Percentiles rank a stretch among this genome's conserved stretches.
Conservation (phyloP, 2,329 filamentous ascomycete genomes). For the Epichloe coenophiala region DNA sequence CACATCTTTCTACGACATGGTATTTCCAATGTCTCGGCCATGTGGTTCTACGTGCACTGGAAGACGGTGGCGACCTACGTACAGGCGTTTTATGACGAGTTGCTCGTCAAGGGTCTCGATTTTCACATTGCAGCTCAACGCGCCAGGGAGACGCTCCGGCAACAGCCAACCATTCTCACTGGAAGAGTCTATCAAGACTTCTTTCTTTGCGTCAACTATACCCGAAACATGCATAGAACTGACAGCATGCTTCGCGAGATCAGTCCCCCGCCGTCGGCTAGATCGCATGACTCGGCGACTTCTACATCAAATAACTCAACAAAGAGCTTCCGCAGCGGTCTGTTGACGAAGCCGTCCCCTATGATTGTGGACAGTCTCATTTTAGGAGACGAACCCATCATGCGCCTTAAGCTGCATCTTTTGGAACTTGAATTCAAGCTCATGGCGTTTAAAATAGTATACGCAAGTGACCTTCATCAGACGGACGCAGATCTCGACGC, state of each 20-base stretch:
- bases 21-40: conserved; percentile 15
- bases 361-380: conserved; percentile 11
- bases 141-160: conserved; percentile 14
- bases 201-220: conserved; percentile 19
- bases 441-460: conserved; percentile 14
- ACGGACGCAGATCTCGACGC: conserved; percentile 8
- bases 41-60: conserved; percentile 19
- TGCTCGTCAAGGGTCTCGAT: conserved; percentile 13
- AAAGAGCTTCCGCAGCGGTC: conserved; percentile 9
- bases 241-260: conserved; percentile 8
- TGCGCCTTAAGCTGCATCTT: conserved; percentile 15
- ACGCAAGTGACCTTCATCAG: conserved; percentile 15
- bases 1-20: conserved; percentile 16
- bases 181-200: conserved; percentile 13
- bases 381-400: conserved; percentile 12
- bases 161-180: conserved; percentile 10
- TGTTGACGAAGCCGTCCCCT: conserved; percentile 10
- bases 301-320: conserved; percentile 11
- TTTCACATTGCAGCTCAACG: conserved; percentile 17
- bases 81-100: conserved; percentile 13
- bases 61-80: conserved; percentile 16
- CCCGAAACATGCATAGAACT: conserved; percentile 8
- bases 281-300: conserved; percentile 11
- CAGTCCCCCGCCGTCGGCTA: conserved; percentile 11
- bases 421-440: conserved; percentile 18